These are phyloP conservation scores for Saccharomyces pastorianus DNA, from an alignment of 1,139 yeast genomes.

Conservation along the genomic window DNA sequence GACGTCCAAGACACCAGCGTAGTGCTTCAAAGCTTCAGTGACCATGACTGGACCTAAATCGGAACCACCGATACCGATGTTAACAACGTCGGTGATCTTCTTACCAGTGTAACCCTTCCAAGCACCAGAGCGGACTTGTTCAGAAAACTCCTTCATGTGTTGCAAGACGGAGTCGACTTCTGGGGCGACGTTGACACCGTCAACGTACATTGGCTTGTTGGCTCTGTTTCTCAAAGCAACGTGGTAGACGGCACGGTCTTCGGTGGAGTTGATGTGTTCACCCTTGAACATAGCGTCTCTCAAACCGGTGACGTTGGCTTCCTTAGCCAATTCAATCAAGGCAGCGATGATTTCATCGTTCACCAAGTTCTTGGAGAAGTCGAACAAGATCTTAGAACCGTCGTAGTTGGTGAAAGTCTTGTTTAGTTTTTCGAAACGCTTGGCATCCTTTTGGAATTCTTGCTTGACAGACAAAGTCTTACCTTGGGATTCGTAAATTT, in stretches of 20 bases:
- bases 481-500: constrained; percentile 58
- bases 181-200: constrained; percentile 79
- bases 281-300: constrained; percentile 91
- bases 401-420: constrained; percentile 75
- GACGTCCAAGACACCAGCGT: constrained; percentile 66
- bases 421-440: constrained; percentile 68
- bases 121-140: constrained; percentile 77
- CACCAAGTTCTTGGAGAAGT: constrained; percentile 87
- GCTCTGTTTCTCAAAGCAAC: constrained; percentile 92
- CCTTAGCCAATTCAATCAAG: constrained; percentile 74
- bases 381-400: constrained; percentile 81
- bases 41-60: constrained; percentile 99
- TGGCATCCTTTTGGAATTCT: constrained; percentile 65
- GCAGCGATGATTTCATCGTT: constrained; percentile 69
- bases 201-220: constrained; percentile 74
- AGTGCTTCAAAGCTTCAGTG: constrained; percentile 91
- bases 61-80: constrained; percentile 98
- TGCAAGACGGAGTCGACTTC: constrained; percentile 85
- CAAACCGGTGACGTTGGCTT: constrained; percentile 77
- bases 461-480: constrained; percentile 64
- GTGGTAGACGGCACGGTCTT: constrained; percentile 94
- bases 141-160: constrained; percentile 94
- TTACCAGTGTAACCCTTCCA: constrained; percentile 98
- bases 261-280: constrained; percentile 89
- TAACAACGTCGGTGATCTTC: constrained; percentile 84